Percentiles rank a stretch among this genome's conserved stretches.
Evolutionary conservation across 2,329 filamentous ascomycete species (phyloP).

Genomic region (Teratosphaeria viscida): DNA sequence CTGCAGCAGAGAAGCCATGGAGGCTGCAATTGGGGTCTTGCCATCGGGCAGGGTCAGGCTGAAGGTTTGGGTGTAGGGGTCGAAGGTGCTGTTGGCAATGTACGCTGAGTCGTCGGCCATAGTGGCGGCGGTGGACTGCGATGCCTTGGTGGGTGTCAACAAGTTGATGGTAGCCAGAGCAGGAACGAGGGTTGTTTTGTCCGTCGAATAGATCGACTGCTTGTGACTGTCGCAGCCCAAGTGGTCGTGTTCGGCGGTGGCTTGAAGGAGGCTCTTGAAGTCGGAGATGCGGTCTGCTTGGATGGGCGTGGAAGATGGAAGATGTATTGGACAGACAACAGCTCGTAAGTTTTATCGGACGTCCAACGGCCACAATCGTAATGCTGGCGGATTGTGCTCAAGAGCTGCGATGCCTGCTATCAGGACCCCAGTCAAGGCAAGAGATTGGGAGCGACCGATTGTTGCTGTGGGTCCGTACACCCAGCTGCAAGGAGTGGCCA

Average conservation of each 20-base stretch:
- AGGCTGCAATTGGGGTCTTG: conserved; percentile 32
- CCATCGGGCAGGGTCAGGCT: conserved; percentile 34
- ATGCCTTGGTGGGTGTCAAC: not conserved
- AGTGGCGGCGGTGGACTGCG: not conserved
- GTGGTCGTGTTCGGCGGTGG: not conserved
- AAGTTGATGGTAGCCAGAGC: no score
- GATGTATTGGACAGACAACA: not conserved
- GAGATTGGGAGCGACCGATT: not conserved
- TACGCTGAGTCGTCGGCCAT: not conserved
- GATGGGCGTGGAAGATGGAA: not conserved
- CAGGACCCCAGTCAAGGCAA: not conserved
- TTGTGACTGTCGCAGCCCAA: not conserved
- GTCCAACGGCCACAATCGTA: not conserved
- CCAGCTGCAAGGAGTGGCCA: not conserved
- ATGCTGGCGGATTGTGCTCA: not conserved
- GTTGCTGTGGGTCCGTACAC: not conserved
- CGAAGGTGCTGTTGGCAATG: conserved; percentile 27
- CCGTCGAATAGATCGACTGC: not conserved
- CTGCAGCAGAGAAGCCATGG: conserved; percentile 34
- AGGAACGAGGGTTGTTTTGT: no score
- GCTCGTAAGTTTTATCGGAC: not conserved
- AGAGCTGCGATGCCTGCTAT: not conserved
- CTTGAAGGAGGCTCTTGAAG: not conserved
- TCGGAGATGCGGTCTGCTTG: not conserved
- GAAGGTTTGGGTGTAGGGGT: conserved; percentile 44